phyloP scores from a whole-genome alignment of 2,329 filamentous ascomycete species.

The Colletotrichum sansevieriae region DNA sequence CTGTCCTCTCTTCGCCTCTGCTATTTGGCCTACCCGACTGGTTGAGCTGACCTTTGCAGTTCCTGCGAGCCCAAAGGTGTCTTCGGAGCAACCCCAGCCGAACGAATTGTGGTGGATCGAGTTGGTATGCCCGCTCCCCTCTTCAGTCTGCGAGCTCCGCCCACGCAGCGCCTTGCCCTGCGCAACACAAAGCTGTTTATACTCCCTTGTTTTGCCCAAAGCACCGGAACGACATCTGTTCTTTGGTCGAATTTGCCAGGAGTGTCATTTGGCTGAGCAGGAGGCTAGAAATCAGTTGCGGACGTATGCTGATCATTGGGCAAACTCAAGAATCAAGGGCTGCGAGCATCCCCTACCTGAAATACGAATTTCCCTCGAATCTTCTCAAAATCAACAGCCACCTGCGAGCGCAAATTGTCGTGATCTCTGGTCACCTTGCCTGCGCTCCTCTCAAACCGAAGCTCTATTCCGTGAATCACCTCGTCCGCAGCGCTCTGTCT shows the following conservation, averaged over 20 bases:
- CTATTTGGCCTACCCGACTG: slow-evolving; percentile 2
- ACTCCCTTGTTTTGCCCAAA: slow-evolving; percentile 16
- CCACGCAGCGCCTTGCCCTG: slow-evolving; percentile 1
- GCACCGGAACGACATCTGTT: not conserved
- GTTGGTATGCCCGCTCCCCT: slow-evolving; percentile 42
- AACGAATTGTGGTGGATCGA: slow-evolving; percentile 40
- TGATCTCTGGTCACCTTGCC: not conserved
- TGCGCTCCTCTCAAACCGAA: slow-evolving; percentile 5
- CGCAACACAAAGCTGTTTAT: slow-evolving; percentile 15
- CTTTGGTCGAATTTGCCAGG: slow-evolving; percentile 1
- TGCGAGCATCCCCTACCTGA: slow-evolving; percentile 30
- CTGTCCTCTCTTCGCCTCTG: slow-evolving; percentile 26
- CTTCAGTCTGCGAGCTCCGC: slow-evolving; percentile 25
- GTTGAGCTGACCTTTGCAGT: slow-evolving; percentile 12
- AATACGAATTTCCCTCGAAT: slow-evolving; percentile 30
- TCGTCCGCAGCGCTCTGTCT: slow-evolving; percentile 24
- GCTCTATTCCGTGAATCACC: slow-evolving; percentile 27
- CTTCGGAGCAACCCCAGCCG: slow-evolving; percentile 35
- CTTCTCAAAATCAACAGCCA: slow-evolving; percentile 14
- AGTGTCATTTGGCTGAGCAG: slow-evolving; percentile 14
- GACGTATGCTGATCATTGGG: slow-evolving; percentile 40
- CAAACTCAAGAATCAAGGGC: slow-evolving; percentile 40
- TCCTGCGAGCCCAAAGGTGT: slow-evolving; percentile 30
- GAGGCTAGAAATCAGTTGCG: slow-evolving; percentile 17
- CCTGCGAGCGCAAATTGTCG: slow-evolving; percentile 5